Conservation (phyloP, 345 rosid species). For the Raphanus sativus region DNA sequence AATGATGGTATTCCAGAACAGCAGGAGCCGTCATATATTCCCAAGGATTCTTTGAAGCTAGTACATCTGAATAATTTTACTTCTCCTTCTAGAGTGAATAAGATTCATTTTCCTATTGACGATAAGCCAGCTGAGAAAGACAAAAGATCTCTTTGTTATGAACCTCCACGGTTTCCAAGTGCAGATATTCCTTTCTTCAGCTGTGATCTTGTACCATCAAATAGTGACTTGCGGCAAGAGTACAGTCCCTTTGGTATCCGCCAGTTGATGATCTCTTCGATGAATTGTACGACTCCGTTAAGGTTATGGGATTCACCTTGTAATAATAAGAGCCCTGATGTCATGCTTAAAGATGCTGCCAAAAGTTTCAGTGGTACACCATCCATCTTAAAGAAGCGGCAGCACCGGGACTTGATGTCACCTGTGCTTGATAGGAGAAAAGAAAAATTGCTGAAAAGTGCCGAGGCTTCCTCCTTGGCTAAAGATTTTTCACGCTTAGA, state of each 20-base stretch:
- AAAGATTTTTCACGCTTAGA: slow-evolving; percentile 71
- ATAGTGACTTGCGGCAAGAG: slow-evolving; percentile 80
- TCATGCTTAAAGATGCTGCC: slow-evolving; percentile 70
- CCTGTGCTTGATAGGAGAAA: slow-evolving; percentile 79
- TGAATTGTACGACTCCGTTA: slow-evolving; percentile 82
- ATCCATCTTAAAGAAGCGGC: slow-evolving; percentile 86
- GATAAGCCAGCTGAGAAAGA: slow-evolving; percentile 51
- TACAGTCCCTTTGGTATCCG: slow-evolving; percentile 98
- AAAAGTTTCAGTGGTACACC: slow-evolving; percentile 77
- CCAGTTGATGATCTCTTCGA: slow-evolving; percentile 57
- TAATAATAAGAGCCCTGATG: slow-evolving; percentile 67
- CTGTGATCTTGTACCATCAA: slow-evolving; percentile 88
- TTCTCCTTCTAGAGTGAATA: slow-evolving; percentile 41
- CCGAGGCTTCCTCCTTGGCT: slow-evolving; percentile 59
- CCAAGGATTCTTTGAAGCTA: slow-evolving; percentile 60
- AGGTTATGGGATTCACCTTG: slow-evolving; percentile 92
- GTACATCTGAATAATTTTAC: slow-evolving; percentile 60
- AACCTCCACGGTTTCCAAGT: slow-evolving; percentile 97
- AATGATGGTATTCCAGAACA: slow-evolving; percentile 37
- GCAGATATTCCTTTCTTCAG: slow-evolving; percentile 92
- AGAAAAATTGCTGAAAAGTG: slow-evolving; percentile 72
- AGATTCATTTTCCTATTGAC: slow-evolving; percentile 37
- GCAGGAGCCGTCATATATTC: slow-evolving; percentile 51
- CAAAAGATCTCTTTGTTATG: slow-evolving; percentile 79
- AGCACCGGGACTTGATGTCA: slow-evolving; percentile 72